Conservation (phyloP, 2,329 filamentous ascomycete genomes). For the Apiospora arundinis region DNA sequence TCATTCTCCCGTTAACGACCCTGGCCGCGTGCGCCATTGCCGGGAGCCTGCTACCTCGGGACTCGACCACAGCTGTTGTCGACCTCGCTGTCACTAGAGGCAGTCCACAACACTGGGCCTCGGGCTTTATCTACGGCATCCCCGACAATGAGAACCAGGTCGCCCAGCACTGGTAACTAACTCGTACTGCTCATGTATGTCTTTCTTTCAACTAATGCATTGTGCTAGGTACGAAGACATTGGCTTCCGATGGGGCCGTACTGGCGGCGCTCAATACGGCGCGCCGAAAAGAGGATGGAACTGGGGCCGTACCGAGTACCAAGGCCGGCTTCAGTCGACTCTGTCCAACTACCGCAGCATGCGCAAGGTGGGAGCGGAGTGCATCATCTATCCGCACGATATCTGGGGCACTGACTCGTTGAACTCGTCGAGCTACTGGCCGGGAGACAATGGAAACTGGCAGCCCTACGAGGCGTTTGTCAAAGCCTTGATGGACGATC, state of each 20-base stretch:
- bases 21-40: constrained; percentile 2
- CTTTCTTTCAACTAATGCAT: neutral
- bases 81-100: constrained; percentile 29
- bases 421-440: constrained; percentile 39
- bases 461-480: constrained; percentile 42
- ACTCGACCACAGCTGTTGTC: constrained; percentile 29
- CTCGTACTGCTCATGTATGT: neutral
- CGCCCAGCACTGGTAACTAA: constrained; percentile 27
- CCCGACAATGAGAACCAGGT: constrained; percentile 31
- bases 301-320: constrained; percentile 27
- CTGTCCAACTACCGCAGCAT: constrained; percentile 22
- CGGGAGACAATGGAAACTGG: constrained; percentile 48
- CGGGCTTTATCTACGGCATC: constrained; percentile 34
- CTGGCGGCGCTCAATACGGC: constrained; percentile 31
- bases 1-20: neutral
- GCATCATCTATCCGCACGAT: constrained; percentile 24
- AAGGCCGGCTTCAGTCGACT: constrained; percentile 23
- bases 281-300: constrained; percentile 30
- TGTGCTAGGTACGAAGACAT: constrained; percentile 29
- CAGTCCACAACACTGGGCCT: constrained; percentile 30
- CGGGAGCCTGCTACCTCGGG: constrained; percentile 12
- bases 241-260: constrained; percentile 31
- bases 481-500: constrained; percentile 35
- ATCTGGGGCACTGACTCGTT: constrained; percentile 36
- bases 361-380: constrained; percentile 20